phyloP scores from a whole-genome alignment of 495 filamentous ascomycete species.

The Tuber brumale region DNA sequence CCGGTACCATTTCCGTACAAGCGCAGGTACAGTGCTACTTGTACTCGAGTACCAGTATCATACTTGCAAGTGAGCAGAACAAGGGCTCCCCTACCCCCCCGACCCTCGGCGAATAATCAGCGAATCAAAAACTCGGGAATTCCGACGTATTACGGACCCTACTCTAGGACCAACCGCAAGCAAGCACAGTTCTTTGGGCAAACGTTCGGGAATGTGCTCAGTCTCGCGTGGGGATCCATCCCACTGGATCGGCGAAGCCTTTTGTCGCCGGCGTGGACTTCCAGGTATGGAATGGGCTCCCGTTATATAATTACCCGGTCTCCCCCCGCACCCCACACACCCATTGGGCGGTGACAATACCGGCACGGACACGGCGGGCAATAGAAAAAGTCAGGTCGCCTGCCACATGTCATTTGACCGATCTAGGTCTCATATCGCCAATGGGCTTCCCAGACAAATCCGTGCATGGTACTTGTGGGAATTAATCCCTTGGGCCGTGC shows the following conservation, averaged over 20 bases:
- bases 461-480: neutral
- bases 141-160: neutral
- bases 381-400: neutral
- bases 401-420: neutral
- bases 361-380: neutral
- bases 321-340: neutral
- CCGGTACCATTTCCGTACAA: neutral
- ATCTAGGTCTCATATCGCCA: neutral
- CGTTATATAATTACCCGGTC: neutral
- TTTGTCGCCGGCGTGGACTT: neutral
- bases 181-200: neutral
- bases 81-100: neutral
- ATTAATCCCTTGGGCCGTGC: neutral
- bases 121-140: neutral
- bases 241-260: neutral
- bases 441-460: neutral
- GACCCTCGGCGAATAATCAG: neutral
- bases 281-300: neutral
- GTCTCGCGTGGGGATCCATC: neutral
- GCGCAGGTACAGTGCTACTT: neutral
- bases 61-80: too few species aligned
- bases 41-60: too few species aligned
- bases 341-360: neutral
- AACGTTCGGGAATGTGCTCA: neutral
- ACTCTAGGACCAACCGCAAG: neutral